phyloP scores from a whole-genome alignment of 108 stramenopile species.

The Skeletonema menzelii region DNA sequence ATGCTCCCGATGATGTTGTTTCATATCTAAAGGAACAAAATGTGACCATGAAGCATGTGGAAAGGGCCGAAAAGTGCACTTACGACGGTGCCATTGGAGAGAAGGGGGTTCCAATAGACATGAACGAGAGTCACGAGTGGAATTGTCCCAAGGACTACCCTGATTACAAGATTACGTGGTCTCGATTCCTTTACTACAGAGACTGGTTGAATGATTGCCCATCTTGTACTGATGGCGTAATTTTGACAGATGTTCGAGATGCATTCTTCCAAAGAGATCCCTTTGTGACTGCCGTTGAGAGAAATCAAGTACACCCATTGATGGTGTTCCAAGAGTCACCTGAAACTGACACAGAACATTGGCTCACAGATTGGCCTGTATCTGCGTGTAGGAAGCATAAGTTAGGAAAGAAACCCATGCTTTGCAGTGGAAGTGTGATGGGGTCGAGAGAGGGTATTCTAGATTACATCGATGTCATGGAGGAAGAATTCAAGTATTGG shows the following conservation, averaged over 20 bases:
- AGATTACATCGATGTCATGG: conserved; percentile 63
- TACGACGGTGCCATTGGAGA: conserved; percentile 16
- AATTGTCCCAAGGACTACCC: conserved; percentile 25
- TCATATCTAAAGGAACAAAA: conserved; percentile 52
- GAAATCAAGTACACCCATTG: conserved; percentile 35
- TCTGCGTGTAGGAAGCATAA: conserved; percentile 17
- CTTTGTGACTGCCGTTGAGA: conserved; percentile 56
- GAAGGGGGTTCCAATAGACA: neutral
- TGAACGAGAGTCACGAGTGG: neutral
- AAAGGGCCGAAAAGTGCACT: conserved; percentile 30
- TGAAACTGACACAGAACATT: conserved; percentile 56
- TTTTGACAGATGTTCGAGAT: conserved; percentile 71
- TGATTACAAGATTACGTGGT: conserved; percentile 66
- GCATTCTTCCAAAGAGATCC: conserved; percentile 73
- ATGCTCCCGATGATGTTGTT: conserved; percentile 20
- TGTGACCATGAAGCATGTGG: conserved; percentile 50
- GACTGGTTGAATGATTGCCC: conserved; percentile 69
- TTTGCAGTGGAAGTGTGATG: conserved; percentile 74
- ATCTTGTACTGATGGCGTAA: conserved; percentile 72
- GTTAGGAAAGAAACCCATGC: conserved; percentile 49
- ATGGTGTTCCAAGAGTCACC: conserved; percentile 66
- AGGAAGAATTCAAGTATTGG: conserved; percentile 70
- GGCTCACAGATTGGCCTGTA: conserved; percentile 46
- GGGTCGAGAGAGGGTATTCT: conserved; percentile 75
- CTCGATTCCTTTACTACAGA: conserved; percentile 59